phyloP scores from a whole-genome alignment of 139 green algal genomes.

The Auxenochlorella pyrenoidosa region DNA sequence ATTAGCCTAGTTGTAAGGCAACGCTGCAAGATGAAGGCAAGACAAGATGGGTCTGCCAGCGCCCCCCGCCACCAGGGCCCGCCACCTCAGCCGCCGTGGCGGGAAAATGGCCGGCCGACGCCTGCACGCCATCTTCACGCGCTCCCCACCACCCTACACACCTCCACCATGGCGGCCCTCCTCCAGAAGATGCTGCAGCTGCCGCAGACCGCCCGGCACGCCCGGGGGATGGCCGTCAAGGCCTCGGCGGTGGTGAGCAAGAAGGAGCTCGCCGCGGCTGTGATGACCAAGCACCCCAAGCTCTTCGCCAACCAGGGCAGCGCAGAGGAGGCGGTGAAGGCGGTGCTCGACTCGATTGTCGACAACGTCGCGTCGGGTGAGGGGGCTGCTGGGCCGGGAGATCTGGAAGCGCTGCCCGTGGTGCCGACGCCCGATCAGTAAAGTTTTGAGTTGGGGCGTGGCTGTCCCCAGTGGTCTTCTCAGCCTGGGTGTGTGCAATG shows the following conservation, averaged over 20 bases:
- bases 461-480: no score
- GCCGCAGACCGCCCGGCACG: neutral
- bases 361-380: constrained; percentile 21
- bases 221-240: neutral
- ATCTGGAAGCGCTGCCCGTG: no score
- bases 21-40: no score
- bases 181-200: neutral
- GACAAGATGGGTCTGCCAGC: no score
- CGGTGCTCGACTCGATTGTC: constrained; percentile 38
- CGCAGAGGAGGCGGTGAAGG: constrained; percentile 21
- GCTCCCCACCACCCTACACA: neutral
- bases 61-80: no score
- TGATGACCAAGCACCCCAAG: constrained; percentile 1
- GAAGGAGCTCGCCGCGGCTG: constrained; percentile 25
- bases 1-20: no score
- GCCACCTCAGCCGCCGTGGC: neutral
- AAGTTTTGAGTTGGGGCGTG: no score
- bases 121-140: neutral
- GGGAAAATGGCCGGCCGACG: neutral
- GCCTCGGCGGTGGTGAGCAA: neutral
- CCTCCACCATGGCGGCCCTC: no score
- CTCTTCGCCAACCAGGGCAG: neutral
- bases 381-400: neutral
- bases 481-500: neutral
- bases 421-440: no score